These are phyloP conservation scores for Mycocentrospora acerina DNA, from an alignment of 2,329 filamentous ascomycete genomes.

Conservation along the genomic window DNA sequence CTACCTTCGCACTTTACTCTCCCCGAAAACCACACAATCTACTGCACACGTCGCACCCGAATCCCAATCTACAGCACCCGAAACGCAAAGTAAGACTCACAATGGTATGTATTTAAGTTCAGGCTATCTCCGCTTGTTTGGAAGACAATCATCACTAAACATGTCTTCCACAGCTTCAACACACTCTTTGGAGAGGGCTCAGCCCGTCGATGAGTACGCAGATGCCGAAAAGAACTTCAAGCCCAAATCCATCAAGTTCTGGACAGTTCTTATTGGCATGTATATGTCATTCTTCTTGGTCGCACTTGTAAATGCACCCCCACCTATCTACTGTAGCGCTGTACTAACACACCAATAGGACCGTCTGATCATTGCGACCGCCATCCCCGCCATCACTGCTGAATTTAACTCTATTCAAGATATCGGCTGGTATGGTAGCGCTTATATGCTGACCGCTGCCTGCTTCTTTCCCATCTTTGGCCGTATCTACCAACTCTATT, in stretches of 20 bases:
- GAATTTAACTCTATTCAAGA: constrained; percentile 27
- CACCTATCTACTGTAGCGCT: no score
- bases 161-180: neutral
- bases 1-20: no score
- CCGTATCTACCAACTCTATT: constrained; percentile 50
- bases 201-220: constrained; percentile 4
- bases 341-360: constrained; percentile 4
- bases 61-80: neutral
- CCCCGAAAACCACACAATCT: no score
- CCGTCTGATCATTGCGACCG: constrained; percentile 24
- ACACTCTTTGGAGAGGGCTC: neutral
- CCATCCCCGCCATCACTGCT: constrained; percentile 31
- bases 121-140: neutral
- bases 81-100: neutral
- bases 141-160: neutral
- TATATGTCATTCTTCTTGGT: constrained; percentile 31
- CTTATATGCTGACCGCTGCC: constrained; percentile 49
- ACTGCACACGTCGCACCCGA: neutral
- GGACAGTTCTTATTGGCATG: constrained; percentile 23
- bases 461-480: constrained; percentile 52
- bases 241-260: constrained; percentile 25
- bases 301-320: constrained; percentile 13
- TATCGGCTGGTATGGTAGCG: constrained; percentile 32
- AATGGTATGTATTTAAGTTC: neutral
- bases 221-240: constrained; percentile 25